These are phyloP conservation scores for Blastobotrys buckinghamii DNA, from an alignment of 1,139 yeast species.

Conservation along the genomic window DNA sequence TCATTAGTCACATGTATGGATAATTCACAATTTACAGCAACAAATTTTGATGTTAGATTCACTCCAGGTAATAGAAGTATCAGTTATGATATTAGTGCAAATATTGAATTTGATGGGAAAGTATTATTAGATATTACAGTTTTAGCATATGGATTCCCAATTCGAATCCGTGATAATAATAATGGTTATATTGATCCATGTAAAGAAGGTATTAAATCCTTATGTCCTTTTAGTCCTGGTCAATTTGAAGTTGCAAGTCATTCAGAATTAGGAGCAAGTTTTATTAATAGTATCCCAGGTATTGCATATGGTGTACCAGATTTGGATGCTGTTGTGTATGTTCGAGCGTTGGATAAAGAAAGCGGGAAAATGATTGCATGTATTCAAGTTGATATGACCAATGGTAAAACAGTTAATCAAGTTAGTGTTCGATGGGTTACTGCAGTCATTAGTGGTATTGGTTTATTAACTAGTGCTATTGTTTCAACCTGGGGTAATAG, in stretches of 20 bases:
- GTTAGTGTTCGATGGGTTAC: slow-evolving; percentile 96
- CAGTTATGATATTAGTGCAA: slow-evolving; percentile 65
- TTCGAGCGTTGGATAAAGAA: slow-evolving; percentile 47
- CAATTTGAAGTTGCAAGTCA: slow-evolving; percentile 66
- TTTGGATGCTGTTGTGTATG: slow-evolving; percentile 86
- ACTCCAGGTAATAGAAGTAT: slow-evolving; percentile 62
- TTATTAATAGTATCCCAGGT: slow-evolving; percentile 60
- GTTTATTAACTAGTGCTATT: slow-evolving; percentile 80
- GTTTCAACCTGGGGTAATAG: slow-evolving; percentile 88
- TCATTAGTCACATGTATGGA: slow-evolving; percentile 91
- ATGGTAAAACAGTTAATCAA: slow-evolving; percentile 90
- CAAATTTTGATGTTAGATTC: slow-evolving; percentile 68
- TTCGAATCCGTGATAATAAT: slow-evolving; percentile 21
- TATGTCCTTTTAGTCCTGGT: slow-evolving; percentile 86
- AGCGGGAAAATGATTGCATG: slow-evolving; percentile 60
- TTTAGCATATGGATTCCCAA: slow-evolving; percentile 76
- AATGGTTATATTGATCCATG: slow-evolving; percentile 63
- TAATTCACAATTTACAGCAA: slow-evolving; percentile 77
- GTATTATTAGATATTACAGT: slow-evolving; percentile 65
- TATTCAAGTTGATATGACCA: slow-evolving; percentile 76
- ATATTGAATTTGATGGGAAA: slow-evolving; percentile 68
- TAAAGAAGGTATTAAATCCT: slow-evolving; percentile 39
- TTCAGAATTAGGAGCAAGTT: slow-evolving; percentile 40
- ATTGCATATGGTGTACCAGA: slow-evolving; percentile 90
- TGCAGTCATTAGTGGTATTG: slow-evolving; percentile 88